phyloP scores from a whole-genome alignment of 768 basidiomycete species.

The Macrolepiota fuliginosa region DNA sequence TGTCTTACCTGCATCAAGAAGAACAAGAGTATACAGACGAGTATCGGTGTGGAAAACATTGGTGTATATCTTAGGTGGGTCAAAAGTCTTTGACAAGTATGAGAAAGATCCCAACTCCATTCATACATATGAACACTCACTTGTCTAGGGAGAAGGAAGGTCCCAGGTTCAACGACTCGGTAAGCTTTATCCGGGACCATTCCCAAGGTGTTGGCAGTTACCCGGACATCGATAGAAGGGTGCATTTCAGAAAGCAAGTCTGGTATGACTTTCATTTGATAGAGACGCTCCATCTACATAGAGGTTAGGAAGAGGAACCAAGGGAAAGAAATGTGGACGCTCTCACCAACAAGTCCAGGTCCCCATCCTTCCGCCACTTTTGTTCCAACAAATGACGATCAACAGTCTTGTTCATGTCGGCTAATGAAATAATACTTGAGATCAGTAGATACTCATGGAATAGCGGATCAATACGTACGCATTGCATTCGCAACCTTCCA shows the following conservation, averaged over 20 bases:
- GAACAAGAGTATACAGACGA: conserved; percentile 81
- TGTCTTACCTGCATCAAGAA: conserved; percentile 78
- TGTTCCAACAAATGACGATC: conserved; percentile 83
- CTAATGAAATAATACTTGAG: conserved; percentile 29
- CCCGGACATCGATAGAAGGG: conserved; percentile 72
- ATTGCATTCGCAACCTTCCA: conserved; percentile 79
- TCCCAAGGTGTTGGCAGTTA: conserved; percentile 43
- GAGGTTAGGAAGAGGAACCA: background rate
- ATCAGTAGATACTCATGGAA: background rate
- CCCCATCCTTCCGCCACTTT: conserved; percentile 82
- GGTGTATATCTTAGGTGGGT: conserved; percentile 62
- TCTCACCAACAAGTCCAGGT: conserved; percentile 79
- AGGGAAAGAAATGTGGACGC: background rate
- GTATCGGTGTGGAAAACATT: conserved; percentile 82
- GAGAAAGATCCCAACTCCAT: background rate
- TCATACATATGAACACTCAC: conserved; percentile 32
- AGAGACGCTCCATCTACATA: conserved; percentile 84
- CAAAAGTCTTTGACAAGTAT: conserved; percentile 47
- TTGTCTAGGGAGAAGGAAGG: conserved; percentile 65
- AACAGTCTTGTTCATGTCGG: conserved; percentile 63
- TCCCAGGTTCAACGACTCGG: conserved; percentile 65
- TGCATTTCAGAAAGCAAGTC: conserved; percentile 74
- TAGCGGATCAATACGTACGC: conserved; percentile 46
- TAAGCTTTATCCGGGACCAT: conserved; percentile 32
- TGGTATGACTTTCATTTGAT: conserved; percentile 90